These are phyloP conservation scores for Rhizopus arrhizus DNA, from an alignment of 371 early-diverging fungal species.

Conservation along the genomic window DNA sequence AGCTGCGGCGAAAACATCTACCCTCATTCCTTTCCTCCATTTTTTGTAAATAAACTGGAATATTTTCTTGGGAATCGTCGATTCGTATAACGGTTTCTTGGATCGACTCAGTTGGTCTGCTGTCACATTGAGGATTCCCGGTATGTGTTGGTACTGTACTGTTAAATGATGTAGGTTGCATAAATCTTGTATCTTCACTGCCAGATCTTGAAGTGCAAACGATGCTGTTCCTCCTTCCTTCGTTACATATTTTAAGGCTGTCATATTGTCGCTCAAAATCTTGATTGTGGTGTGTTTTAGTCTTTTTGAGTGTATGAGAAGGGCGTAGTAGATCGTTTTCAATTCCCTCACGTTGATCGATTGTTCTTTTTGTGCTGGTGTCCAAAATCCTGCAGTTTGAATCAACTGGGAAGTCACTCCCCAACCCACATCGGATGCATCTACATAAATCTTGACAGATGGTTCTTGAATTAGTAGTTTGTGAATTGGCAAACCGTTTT, in stretches of 20 bases:
- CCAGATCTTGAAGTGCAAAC: constrained; percentile 16
- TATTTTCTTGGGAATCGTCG: not conserved
- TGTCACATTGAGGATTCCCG: constrained; percentile 14
- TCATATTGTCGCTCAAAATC: constrained; percentile 26
- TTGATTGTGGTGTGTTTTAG: not conserved
- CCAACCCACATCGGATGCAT: constrained; percentile 22
- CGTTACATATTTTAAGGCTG: constrained; percentile 26
- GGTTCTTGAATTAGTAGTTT: not conserved
- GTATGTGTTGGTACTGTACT: constrained; percentile 18
- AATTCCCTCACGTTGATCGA: constrained; percentile 30
- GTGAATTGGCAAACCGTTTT: constrained; percentile 22
- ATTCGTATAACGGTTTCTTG: constrained; percentile 19
- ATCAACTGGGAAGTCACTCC: constrained; percentile 1
- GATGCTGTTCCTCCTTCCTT: constrained; percentile 26
- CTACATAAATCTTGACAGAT: constrained; percentile 8
- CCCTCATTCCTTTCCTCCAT: constrained; percentile 6
- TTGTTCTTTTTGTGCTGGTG: not conserved
- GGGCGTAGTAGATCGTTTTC: constrained; percentile 14
- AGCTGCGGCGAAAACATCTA: constrained; percentile 42
- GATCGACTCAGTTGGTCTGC: constrained; percentile 21
- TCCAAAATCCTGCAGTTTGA: constrained; percentile 25
- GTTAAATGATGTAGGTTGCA: constrained; percentile 8
- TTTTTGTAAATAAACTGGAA: constrained; percentile 11
- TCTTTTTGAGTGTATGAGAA: constrained; percentile 15
- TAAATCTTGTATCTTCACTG: constrained; percentile 18